Conservation (phyloP, 2,329 filamentous ascomycete genomes). For the Penicillium hordei region DNA sequence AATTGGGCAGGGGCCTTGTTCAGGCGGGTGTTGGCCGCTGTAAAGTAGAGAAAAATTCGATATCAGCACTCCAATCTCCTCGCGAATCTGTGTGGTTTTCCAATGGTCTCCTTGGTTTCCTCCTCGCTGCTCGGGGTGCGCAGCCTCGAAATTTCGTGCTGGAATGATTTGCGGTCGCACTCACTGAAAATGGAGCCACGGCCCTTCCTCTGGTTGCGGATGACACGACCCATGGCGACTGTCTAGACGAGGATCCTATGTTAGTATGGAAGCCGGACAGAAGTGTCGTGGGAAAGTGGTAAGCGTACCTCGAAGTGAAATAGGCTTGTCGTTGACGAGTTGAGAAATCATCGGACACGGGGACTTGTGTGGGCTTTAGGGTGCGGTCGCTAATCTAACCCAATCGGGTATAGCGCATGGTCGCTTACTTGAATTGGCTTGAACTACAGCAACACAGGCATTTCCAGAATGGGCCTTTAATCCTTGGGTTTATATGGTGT, state of each 20-base stretch:
- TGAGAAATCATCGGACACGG: slow-evolving; percentile 42
- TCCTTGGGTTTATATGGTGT: not conserved
- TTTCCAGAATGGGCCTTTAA: not conserved
- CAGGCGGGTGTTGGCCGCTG: slow-evolving; percentile 80
- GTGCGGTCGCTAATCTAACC: slow-evolving; percentile 49
- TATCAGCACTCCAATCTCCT: slow-evolving; percentile 35
- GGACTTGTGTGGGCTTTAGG: slow-evolving; percentile 48
- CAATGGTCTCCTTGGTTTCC: slow-evolving; percentile 10
- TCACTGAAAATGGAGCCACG: slow-evolving; percentile 75
- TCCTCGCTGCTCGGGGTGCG: slow-evolving; percentile 16
- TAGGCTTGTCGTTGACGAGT: slow-evolving; percentile 45
- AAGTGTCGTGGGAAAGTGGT: slow-evolving; percentile 31
- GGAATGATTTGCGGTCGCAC: slow-evolving; percentile 46
- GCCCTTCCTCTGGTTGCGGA: slow-evolving; percentile 75
- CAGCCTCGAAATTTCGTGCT: slow-evolving; percentile 19
- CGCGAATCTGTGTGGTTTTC: slow-evolving; percentile 6
- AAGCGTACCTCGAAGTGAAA: slow-evolving; percentile 47
- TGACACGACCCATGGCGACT: slow-evolving; percentile 65
- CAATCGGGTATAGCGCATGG: slow-evolving; percentile 34
- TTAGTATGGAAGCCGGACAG: slow-evolving; percentile 37
- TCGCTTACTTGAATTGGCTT: slow-evolving; percentile 14
- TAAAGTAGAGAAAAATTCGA: slow-evolving; percentile 29
- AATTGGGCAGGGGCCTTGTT: slow-evolving; percentile 96
- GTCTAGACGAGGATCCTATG: slow-evolving; percentile 36
- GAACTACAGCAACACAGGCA: not conserved